Evolutionary conservation across 2,329 filamentous ascomycete species (phyloP), one percentile per base, ranked within the genome.

Genomic region (Huntiella bhutanensis): DNA sequence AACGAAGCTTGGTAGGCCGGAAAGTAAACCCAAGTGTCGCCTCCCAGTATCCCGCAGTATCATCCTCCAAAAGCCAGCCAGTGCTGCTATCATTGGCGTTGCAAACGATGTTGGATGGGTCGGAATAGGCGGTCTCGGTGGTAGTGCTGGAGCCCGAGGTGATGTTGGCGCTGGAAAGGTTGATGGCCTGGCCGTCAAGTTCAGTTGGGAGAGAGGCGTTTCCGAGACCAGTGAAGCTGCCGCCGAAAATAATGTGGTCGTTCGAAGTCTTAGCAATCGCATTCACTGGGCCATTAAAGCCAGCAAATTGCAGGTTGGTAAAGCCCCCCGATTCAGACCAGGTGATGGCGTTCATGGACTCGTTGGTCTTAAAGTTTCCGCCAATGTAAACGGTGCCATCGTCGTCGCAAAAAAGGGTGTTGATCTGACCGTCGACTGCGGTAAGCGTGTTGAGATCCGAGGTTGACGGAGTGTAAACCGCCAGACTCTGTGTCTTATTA

Each of bases 231-330:
- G 83, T 86, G 58, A 98, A 98, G 47, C 73, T 75, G 43, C 91
- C 91, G 41, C 85, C 92, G 58, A 95, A 98, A 47, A 96, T 74
- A 52, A 98, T 82, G 57, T 92, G 82, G 6, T 82, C 83, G 54
- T 84, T 81, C 1, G 78, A 69, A 15, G 79, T 75, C 62, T 84
- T 86, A 43, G 77, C 71, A 54, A 98, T 96, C 34, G 87, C 82
- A 51, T 75, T 75, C 44, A 98, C 86, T 2, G 84, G 84, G 19
- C 87, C 87, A 62, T 96, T 96, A 64, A 98, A 93, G 16, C 92
- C 92, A 36, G 78, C 77, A 64, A 98, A 98, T 2, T 88, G 81
- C 48, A 98, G 64, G 55, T 84, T 81, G 15, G 72, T 73, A 80
- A 83, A 95, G 42, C 73, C 76, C 28, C 75, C 65, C 7, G 66